These are phyloP conservation scores for Colletotrichum higginsianum DNA, from an alignment of 2,329 filamentous ascomycete species.

Conservation along the genomic window DNA sequence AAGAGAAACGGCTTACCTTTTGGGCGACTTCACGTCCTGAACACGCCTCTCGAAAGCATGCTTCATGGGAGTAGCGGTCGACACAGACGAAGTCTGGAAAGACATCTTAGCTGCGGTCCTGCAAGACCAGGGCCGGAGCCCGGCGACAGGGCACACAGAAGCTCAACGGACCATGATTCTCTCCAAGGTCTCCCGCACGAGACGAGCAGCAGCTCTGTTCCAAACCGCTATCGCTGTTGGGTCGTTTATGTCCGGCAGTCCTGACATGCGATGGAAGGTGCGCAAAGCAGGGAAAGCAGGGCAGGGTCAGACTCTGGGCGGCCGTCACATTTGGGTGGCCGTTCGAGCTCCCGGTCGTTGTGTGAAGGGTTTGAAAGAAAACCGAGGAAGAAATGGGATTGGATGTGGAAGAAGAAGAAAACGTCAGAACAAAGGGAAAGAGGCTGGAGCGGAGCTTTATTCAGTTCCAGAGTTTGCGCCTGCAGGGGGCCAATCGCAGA, in stretches of 20 bases:
- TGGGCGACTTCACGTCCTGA: constrained; percentile 87
- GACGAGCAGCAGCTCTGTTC: constrained; percentile 43
- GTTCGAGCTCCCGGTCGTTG: constrained; percentile 23
- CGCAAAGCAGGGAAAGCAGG: constrained; percentile 40
- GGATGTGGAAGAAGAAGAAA: constrained; percentile 41
- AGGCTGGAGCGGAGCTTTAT: constrained; percentile 44
- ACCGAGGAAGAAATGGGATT: constrained; percentile 27
- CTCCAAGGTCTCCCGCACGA: constrained; percentile 43
- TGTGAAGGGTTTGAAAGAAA: constrained; percentile 33
- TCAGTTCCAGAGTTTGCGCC: constrained; percentile 40
- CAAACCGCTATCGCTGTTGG: constrained; percentile 42
- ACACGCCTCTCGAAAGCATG: constrained; percentile 86
- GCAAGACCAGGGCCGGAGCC: constrained; percentile 11
- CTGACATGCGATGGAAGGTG: constrained; percentile 46
- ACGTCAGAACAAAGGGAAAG: constrained; percentile 41
- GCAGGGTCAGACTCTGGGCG: constrained; percentile 21
- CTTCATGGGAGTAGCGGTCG: constrained; percentile 78
- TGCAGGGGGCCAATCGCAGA: constrained; percentile 32
- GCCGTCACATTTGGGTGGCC: constrained; percentile 40
- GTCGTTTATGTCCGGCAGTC: constrained; percentile 43
- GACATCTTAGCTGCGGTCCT: constrained; percentile 41
- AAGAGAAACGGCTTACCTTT: constrained; percentile 77
- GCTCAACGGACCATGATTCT: constrained; percentile 45
- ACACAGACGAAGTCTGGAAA: constrained; percentile 77
- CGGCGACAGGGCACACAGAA: constrained; percentile 12